These are phyloP conservation scores for Lepiota brunneoincarnata DNA, from an alignment of 768 basidiomycete genomes.

Conservation along the genomic window DNA sequence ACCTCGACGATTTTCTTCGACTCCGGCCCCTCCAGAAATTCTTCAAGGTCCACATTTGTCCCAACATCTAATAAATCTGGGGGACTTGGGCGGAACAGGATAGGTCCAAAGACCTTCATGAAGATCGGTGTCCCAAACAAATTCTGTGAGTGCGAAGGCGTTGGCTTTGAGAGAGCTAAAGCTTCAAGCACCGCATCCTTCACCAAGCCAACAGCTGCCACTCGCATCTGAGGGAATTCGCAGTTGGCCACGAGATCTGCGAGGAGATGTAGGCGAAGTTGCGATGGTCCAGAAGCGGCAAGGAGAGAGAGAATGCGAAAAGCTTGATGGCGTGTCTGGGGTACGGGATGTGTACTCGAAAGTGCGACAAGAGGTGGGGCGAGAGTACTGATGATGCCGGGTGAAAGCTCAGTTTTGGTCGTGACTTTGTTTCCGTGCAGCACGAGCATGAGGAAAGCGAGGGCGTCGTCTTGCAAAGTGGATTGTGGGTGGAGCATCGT, in stretches of 20 bases:
- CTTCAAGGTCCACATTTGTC: not conserved
- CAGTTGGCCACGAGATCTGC: constrained; percentile 47
- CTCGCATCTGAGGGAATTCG: constrained; percentile 63
- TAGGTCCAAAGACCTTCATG: constrained; percentile 54
- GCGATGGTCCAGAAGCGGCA: constrained; percentile 44
- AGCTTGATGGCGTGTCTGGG: constrained; percentile 53
- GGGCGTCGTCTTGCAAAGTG: constrained; percentile 57
- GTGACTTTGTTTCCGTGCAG: constrained; percentile 24
- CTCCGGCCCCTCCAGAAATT: constrained; percentile 53
- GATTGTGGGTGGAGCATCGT: constrained; percentile 43
- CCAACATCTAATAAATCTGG: constrained; percentile 45
- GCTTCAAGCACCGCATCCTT: constrained; percentile 65
- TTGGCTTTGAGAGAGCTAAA: constrained; percentile 22
- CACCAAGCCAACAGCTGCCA: constrained; percentile 64
- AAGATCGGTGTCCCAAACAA: constrained; percentile 55
- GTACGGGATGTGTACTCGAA: constrained; percentile 61
- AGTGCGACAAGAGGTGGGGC: constrained; percentile 49
- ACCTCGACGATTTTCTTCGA: constrained; percentile 59
- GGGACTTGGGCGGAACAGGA: constrained; percentile 57
- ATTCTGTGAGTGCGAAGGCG: no score
- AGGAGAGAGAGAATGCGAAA: constrained; percentile 59
- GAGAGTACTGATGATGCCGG: constrained; percentile 47
- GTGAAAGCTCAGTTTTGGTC: constrained; percentile 24
- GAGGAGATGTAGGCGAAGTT: constrained; percentile 52
- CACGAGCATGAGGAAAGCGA: constrained; percentile 50